Conservation (phyloP, 2,329 filamentous ascomycete genomes). For the Penicillium sp. region DNA sequence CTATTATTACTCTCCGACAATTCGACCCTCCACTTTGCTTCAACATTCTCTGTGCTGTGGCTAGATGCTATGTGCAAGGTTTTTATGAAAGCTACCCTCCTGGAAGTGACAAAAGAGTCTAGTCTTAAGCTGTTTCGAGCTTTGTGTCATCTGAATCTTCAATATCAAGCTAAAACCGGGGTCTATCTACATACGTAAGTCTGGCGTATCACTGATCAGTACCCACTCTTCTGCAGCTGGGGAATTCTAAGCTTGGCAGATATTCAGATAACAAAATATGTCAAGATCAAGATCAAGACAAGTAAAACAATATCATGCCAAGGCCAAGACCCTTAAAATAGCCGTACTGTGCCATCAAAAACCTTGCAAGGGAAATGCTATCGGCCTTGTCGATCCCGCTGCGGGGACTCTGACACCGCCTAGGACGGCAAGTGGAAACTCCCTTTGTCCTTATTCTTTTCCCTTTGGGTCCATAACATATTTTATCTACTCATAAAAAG, state of each 20-base stretch:
- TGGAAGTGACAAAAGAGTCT: no score
- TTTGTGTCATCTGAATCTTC: not conserved
- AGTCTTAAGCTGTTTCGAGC: not conserved
- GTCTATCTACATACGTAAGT: not conserved
- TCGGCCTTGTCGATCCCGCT: conserved; percentile 18
- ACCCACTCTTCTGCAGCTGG: conserved; percentile 1
- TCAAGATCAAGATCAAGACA: not conserved
- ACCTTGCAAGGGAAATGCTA: not conserved
- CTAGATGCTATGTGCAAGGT: not conserved
- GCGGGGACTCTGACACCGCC: conserved; percentile 24
- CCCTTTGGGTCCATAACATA: not conserved
- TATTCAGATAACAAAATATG: not conserved
- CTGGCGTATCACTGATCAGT: not conserved
- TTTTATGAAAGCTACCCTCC: no score
- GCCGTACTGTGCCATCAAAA: not conserved
- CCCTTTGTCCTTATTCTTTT: not conserved
- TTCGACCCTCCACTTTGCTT: conserved; percentile 11
- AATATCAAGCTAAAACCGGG: not conserved
- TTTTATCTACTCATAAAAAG: not conserved
- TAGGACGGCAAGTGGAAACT: not conserved
- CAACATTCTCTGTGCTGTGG: not conserved
- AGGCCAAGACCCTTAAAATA: conserved; percentile 2
- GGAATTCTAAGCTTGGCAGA: not conserved
- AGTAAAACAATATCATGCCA: not conserved
- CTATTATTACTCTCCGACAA: conserved; percentile 9